These are phyloP conservation scores for Schizophyllum commune DNA, from an alignment of 1,284 basidiomycete species.

Conservation along the genomic window DNA sequence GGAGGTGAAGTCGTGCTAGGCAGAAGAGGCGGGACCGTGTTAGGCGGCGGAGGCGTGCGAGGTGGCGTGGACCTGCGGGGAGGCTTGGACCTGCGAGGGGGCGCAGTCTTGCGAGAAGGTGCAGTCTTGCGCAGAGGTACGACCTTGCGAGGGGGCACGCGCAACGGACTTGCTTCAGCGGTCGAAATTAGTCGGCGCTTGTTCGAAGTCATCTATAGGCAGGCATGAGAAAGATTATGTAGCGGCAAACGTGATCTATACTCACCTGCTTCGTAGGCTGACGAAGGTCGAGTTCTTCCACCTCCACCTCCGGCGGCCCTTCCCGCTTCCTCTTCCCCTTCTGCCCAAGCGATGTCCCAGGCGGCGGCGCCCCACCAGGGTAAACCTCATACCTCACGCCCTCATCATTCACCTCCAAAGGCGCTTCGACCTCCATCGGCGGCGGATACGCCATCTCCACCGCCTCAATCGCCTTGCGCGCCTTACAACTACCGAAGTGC, in stretches of 20 bases:
- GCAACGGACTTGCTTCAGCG: no score
- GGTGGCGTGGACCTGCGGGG: no score
- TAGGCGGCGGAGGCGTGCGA: no score
- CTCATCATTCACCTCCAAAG: not conserved
- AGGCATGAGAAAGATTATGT: no score
- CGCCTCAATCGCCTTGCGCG: not conserved
- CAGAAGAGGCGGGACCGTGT: no score
- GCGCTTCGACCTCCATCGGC: not conserved
- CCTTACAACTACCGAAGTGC: not conserved
- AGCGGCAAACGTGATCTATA: not conserved
- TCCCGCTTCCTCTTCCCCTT: not conserved
- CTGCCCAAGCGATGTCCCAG: not conserved
- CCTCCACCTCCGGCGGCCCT: not conserved
- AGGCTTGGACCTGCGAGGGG: no score
- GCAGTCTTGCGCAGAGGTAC: no score
- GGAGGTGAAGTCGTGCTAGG: no score
- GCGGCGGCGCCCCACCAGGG: not conserved
- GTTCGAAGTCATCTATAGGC: no score
- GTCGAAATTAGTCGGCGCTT: no score
- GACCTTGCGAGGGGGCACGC: no score
- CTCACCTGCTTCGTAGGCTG: not conserved
- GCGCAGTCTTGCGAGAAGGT: no score
- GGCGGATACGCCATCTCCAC: not conserved
- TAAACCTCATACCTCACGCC: not conserved
- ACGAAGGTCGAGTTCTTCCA: not conserved